Evolutionary conservation across 768 basidiomycete genomes (phyloP), one percentile per base, ranked within the genome.

Genomic region (Crepidotus variabilis): DNA sequence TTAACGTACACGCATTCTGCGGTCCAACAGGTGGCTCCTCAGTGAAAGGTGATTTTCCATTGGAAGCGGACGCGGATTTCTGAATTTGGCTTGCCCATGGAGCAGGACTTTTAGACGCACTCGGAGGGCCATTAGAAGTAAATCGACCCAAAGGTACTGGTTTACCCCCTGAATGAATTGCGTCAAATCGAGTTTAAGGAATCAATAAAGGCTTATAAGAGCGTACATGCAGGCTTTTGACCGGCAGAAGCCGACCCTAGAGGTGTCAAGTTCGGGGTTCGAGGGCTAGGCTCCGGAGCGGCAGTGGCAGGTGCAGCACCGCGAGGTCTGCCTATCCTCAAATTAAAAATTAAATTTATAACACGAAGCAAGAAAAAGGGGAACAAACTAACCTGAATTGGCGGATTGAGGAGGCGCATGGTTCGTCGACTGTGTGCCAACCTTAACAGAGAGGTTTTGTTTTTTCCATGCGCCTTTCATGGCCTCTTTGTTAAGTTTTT

Each of bases 381-480:
- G 13, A 21, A 16, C 20, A 39, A 23, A 2, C 4, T 39, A 52
- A 23, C 36, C n/a, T 35, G 9, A 14, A 43, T 51, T 14, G 45
- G 28, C 28, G 8, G 28, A 28, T 28, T 45, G 10, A 35, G 22
- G 18, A 36, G 9, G 33, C 49, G 24, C 35, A 43, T 47, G 16
- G 58, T 28, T 36, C 45, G 21, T 50, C 52, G 20, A 18, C 6
- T 7, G 11, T 24, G 51, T 47, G n/a, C 53, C 33, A 53, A 22
- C 22, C 9, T 14, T 21, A 45, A 14, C 6, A 39, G 45, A 46
- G 36, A 39, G 56, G 52, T 50, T 16, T 23, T 35, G 39, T 57
- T 60, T 16, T 59, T 13, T 60, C 66, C 68, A 69, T 0, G 66
- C 66, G 8, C 54, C 57, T 22, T 52, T 57, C 51, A 59, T 49